Evolutionary conservation across 2,329 filamentous ascomycete genomes (phyloP).

Genomic region (Aspergillus sp.): DNA sequence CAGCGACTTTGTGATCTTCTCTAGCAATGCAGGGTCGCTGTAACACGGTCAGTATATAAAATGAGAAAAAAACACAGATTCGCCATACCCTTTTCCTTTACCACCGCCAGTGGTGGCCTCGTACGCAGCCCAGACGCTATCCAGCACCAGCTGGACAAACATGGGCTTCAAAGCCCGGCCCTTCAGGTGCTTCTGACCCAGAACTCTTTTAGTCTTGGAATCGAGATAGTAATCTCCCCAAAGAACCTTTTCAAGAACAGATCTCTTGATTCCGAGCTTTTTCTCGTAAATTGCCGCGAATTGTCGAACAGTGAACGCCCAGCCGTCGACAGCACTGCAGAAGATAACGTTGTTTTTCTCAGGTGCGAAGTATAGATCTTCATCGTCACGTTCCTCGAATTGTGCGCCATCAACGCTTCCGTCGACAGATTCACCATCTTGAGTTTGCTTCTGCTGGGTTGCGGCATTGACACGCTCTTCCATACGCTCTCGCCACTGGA

Average conservation of each 20-base stretch:
- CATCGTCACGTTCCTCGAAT: constrained; percentile 90
- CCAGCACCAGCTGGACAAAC: constrained; percentile 94
- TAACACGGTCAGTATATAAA: constrained; percentile 32
- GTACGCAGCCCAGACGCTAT: constrained; percentile 95
- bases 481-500: constrained; percentile 91
- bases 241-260: constrained; percentile 83
- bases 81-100: constrained; percentile 71
- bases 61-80: not conserved
- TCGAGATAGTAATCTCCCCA: constrained; percentile 98
- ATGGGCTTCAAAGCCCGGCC: constrained; percentile 89
- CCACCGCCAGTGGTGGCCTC: constrained; percentile 82
- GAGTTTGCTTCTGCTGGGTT: constrained; percentile 49
- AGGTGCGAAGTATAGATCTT: constrained; percentile 96
- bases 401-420: constrained; percentile 52
- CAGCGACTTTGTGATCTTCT: constrained; percentile 94
- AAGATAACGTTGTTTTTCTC: constrained; percentile 99
- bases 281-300: constrained; percentile 94
- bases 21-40: constrained; percentile 74
- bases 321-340: constrained; percentile 95
- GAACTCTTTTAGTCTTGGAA: constrained; percentile 91
- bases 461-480: constrained; percentile 79
- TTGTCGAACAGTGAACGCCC: constrained; percentile 95
- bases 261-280: constrained; percentile 91
- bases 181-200: constrained; percentile 89
- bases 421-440: constrained; percentile 50